phyloP scores from a whole-genome alignment of 2,329 filamentous ascomycete genomes.

The Fusarium sp. region DNA sequence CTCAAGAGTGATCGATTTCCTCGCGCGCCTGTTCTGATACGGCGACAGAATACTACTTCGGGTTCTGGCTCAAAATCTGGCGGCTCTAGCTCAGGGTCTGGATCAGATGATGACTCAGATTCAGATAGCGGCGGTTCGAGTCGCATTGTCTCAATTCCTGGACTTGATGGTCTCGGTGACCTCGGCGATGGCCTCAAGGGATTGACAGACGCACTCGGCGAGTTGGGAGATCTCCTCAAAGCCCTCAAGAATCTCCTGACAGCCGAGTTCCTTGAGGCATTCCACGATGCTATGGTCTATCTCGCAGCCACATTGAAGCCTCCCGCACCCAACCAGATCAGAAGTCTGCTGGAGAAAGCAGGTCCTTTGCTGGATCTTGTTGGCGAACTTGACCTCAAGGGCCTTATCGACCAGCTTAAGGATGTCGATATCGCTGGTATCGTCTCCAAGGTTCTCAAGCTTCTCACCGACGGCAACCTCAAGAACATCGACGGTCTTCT shows the following conservation, averaged over 20 bases:
- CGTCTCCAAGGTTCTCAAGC: slow-evolving; percentile 42
- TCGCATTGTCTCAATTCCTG: slow-evolving; percentile 8
- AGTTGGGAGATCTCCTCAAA: slow-evolving; percentile 37
- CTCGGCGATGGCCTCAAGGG: slow-evolving; percentile 29
- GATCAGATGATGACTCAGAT: background rate
- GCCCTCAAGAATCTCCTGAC: slow-evolving; percentile 46
- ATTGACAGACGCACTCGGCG: slow-evolving; percentile 38
- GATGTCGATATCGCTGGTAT: slow-evolving; percentile 45
- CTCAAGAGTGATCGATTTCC: slow-evolving; percentile 44
- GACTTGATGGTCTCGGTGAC: slow-evolving; percentile 31
- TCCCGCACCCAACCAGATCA: slow-evolving; percentile 46
- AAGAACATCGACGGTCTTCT: slow-evolving; percentile 47
- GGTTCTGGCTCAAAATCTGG: background rate
- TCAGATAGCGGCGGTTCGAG: background rate
- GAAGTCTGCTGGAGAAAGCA: slow-evolving; percentile 40
- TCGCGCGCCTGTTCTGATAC: slow-evolving; percentile 6
- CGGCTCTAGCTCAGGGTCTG: background rate
- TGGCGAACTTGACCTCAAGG: slow-evolving; percentile 47
- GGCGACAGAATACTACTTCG: slow-evolving; percentile 25
- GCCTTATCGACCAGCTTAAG: slow-evolving; percentile 44
- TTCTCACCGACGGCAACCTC: slow-evolving; percentile 45
- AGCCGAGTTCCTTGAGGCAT: slow-evolving; percentile 50
- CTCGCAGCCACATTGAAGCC: slow-evolving; percentile 50
- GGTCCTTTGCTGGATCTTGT: slow-evolving; percentile 42
- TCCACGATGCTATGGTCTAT: slow-evolving; percentile 53